Evolutionary conservation across 2,329 filamentous ascomycete species (phyloP), one percentile per base, ranked within the genome.

Genomic region (Hirsutella minnesotensis): DNA sequence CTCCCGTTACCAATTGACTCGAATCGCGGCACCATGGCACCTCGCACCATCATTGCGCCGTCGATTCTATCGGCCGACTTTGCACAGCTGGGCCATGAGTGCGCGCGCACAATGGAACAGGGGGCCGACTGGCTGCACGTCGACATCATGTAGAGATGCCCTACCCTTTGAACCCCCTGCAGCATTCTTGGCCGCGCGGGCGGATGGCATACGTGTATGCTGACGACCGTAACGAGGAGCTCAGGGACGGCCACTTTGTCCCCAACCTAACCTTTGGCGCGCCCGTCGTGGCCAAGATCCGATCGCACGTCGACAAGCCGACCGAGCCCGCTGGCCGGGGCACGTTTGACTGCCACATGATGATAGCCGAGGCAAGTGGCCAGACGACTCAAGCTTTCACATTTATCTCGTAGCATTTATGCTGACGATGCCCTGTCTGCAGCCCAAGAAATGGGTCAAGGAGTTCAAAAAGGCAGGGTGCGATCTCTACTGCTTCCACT

Each of bases 321-420:
- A 71, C 72, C 34, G 69, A 74, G 41, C 74, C 74, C 29, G 71
- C 83, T 52, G 88, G 85, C 42, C 84, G 81, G 54, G 92, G 92
- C 48, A 96, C 90, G 13, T 98, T 98, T 62, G 92, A 98, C 66
- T 98, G 92, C 74, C 92, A 98, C 67, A 96, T 98, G 92, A 98
- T 98, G 92, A 94, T 98, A 60, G 81, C 87, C 56, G 90, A 98
- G 83, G 86, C 90, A 72, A 53, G 29, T n/a, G n/a, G 33, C 20
- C 27, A 13, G 9, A 2, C 21, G n/a, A 18, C 19, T 24, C 16
- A 9, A 43, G 33, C 13, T 33, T 24, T 19, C 27, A 16, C 18
- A 5, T 24, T 9, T 38, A 13, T 36, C 36, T 12, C 12, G 8
- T 7, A 35, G 15, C 3, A 15, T 12, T 9, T 10, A 19, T 5